Percentiles rank a stretch among this genome's conserved stretches.
Evolutionary conservation across 2,329 filamentous ascomycete species (phyloP).

Genomic region (Huntiella decipiens): DNA sequence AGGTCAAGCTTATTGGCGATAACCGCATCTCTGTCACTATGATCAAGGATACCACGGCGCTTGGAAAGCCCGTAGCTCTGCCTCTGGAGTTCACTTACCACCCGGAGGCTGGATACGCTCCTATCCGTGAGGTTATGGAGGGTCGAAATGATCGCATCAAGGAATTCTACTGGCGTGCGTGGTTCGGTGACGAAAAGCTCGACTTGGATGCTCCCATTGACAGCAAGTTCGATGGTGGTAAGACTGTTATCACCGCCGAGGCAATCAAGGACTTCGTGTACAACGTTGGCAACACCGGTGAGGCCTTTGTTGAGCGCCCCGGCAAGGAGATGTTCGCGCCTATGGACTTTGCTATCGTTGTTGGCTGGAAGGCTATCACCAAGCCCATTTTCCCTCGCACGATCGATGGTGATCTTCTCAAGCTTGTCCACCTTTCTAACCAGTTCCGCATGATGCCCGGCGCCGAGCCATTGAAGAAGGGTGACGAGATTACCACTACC

Average conservation of each 20-base stretch:
- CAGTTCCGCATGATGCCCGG: slow-evolving; percentile 96
- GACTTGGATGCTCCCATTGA: slow-evolving; percentile 74
- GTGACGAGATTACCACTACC: slow-evolving; percentile 77
- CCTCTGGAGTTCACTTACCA: slow-evolving; percentile 83
- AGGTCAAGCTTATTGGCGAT: slow-evolving; percentile 55
- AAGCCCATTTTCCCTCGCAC: slow-evolving; percentile 96
- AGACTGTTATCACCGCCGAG: slow-evolving; percentile 69
- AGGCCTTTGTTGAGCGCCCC: slow-evolving; percentile 89
- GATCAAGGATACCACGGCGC: slow-evolving; percentile 80
- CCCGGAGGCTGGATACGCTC: slow-evolving; percentile 91
- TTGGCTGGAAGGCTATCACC: slow-evolving; percentile 96
- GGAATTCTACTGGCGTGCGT: slow-evolving; percentile 95
- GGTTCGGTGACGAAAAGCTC: slow-evolving; percentile 77
- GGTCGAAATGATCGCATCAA: slow-evolving; percentile 95
- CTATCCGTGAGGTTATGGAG: slow-evolving; percentile 91
- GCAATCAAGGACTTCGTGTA: slow-evolving; percentile 99
- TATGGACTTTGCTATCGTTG: slow-evolving; percentile 98
- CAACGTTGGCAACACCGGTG: slow-evolving; percentile 90
- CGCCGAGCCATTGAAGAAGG: slow-evolving; percentile 86
- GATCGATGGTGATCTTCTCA: slow-evolving; percentile 89
- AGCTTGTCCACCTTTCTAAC: slow-evolving; percentile 92
- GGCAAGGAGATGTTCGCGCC: slow-evolving; percentile 88
- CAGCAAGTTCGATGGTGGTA: slow-evolving; percentile 76
- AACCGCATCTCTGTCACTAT: slow-evolving; percentile 75
- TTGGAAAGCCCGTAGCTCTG: slow-evolving; percentile 64